These are phyloP conservation scores for Candida incommunis DNA, from an alignment of 805 yeast species.

Conservation along the genomic window DNA sequence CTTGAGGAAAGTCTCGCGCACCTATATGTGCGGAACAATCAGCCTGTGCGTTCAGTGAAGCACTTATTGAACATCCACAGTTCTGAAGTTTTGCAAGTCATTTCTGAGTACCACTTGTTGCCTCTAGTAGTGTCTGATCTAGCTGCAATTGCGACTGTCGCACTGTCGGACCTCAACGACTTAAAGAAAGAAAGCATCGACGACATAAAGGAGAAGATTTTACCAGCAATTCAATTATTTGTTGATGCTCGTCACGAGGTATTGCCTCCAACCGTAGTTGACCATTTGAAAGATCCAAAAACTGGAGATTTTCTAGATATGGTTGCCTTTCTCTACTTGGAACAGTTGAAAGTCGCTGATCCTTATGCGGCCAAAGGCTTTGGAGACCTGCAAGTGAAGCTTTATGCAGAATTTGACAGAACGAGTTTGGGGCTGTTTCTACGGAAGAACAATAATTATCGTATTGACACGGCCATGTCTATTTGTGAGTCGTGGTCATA, in stretches of 20 bases:
- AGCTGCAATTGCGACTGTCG: background rate
- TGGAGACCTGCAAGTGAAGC: conserved; percentile 52
- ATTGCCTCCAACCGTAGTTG: conserved; percentile 36
- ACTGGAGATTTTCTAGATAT: conserved; percentile 19
- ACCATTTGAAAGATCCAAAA: conserved; percentile 22
- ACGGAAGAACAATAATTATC: conserved; percentile 37
- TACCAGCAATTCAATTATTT: conserved; percentile 36
- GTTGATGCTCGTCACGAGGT: conserved; percentile 56
- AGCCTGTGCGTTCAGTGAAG: conserved; percentile 39
- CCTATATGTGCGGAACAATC: conserved; percentile 36
- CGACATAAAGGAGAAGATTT: conserved; percentile 26
- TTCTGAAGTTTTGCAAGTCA: conserved; percentile 31
- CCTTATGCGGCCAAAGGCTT: conserved; percentile 37
- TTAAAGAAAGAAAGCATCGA: conserved; percentile 28
- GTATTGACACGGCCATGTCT: conserved; percentile 55
- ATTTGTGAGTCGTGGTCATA: conserved; percentile 42
- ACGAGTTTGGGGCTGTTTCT: conserved; percentile 45
- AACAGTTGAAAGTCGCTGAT: conserved; percentile 41
- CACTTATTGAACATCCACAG: conserved; percentile 41
- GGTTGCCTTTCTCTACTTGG: conserved; percentile 52
- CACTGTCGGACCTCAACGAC: conserved; percentile 22
- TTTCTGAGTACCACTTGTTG: conserved; percentile 42
- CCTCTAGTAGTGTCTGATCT: conserved; percentile 29
- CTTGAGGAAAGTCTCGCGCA: conserved; percentile 33
- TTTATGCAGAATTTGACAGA: conserved; percentile 52